Base-by-base conservation (phyloP, 2,329 filamentous ascomycete species). In the Beauveria sp. region DNA sequence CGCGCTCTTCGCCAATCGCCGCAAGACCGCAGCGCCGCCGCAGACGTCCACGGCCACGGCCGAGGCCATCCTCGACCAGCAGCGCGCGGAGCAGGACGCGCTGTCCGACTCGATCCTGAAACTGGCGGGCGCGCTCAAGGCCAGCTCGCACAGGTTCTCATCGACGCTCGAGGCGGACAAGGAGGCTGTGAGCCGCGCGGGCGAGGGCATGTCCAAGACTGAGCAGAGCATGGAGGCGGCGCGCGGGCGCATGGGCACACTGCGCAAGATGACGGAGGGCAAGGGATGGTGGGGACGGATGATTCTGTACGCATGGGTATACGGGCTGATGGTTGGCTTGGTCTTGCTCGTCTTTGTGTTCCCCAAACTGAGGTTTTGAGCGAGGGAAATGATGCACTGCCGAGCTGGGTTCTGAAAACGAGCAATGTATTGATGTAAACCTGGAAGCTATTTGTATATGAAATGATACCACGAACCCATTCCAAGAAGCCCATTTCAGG, bases 261-360 rank as follows among this genome's bases (percentile, higher is more conserved):
- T 98, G 70, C 80, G 85, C 67, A 82, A 82, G 58, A 91, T 96
- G 86, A 91, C 88, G 18, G 93, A 97, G 77, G 93, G 92, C 3
- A 87, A 88, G 71, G 92, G 92, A 0, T 96, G 89, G 89, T 91
- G 84, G 85, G 92, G 89, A 6, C 78, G 93, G 58, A 84, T 96
- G 78, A 80, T 93, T 75, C 79, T 97, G 63, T 96, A 95, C 78
- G 88, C 80, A 45, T 89, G 90, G 81, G 92, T 97, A 54, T 89
- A 87, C 68, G 91, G 85, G 34, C 73, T 97, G 64, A 93, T 91
- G 87, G 68, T 96, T n/a, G 75, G 85, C 28, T 83, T 91, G 20
- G 77, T 96, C 42, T 68, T 96, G 71, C 74, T 97, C 65, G 93
- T 97, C 14, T 93, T 93, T 77, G 81, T 93, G 56, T 78, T 91